phyloP scores from a whole-genome alignment of 164 flowering plant genomes.

The Macadamia integrifolia region DNA sequence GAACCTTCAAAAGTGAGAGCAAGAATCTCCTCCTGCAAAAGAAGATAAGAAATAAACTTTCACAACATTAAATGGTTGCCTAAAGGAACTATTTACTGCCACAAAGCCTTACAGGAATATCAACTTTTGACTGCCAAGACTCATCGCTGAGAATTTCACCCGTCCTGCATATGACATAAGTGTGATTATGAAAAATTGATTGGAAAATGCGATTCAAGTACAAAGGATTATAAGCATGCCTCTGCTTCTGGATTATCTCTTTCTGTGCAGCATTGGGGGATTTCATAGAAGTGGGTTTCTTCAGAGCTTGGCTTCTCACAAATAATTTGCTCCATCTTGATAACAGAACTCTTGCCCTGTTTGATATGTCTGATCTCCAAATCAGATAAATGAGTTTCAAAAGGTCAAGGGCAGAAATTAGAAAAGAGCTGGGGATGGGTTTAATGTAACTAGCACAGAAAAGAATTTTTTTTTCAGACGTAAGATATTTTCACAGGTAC shows the following conservation, averaged over 20 bases:
- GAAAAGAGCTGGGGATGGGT: neutral
- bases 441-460: conserved; percentile 3
- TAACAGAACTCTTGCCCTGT: conserved; percentile 85
- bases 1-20: conserved; percentile 28
- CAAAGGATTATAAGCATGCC: conserved; percentile 30
- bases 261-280: conserved; percentile 37
- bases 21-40: conserved; percentile 42
- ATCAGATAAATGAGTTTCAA: conserved; percentile 71
- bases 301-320: conserved; percentile 59
- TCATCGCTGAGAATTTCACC: conserved; percentile 58
- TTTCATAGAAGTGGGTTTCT: conserved; percentile 47
- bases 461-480: neutral
- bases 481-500: neutral
- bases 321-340: conserved; percentile 86
- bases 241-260: conserved; percentile 54
- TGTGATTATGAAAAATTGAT: conserved; percentile 1
- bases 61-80: neutral
- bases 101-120: conserved; percentile 46
- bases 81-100: neutral
- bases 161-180: conserved; percentile 48
- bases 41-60: conserved; percentile 5
- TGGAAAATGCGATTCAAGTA: neutral
- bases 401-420: conserved; percentile 3
- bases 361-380: conserved; percentile 97
- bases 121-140: conserved; percentile 45